Conservation (phyloP, 2,329 filamentous ascomycete genomes). For the Botrytis fabae region DNA sequence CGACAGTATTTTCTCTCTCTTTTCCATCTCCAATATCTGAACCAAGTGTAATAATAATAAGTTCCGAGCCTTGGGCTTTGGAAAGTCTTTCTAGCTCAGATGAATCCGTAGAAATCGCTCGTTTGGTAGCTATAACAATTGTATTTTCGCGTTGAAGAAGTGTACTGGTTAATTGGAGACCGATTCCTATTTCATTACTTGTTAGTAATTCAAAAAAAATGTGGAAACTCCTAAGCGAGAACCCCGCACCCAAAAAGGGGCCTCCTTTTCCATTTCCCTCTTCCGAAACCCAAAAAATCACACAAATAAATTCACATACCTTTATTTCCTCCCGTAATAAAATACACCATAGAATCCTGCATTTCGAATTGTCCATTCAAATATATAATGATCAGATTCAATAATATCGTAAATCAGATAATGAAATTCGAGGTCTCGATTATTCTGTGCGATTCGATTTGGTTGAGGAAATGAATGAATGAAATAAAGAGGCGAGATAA, state of each 20-base stretch:
- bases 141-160: constrained; percentile 44
- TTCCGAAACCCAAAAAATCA: not conserved
- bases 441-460: not conserved
- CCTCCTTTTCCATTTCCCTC: not conserved
- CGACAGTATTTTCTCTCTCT: fast-evolving
- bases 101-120: constrained; percentile 34
- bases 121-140: constrained; percentile 46
- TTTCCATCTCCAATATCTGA: not conserved
- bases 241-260: not conserved
- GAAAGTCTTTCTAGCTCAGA: not conserved
- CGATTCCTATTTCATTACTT: constrained; percentile 34
- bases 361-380: constrained; percentile 14
- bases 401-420: not conserved
- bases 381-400: not conserved
- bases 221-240: constrained; percentile 14
- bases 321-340: constrained; percentile 39
- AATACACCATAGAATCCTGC: constrained; percentile 27
- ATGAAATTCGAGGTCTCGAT: too few relatives aligned
- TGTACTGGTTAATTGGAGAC: constrained; percentile 39
- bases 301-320: constrained; percentile 28
- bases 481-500: not conserved
- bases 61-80: not conserved
- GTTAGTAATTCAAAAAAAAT: not conserved
- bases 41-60: not conserved
- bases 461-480: not conserved